phyloP scores from a whole-genome alignment of 495 filamentous ascomycete genomes.

The Xylaria nigripes region DNA sequence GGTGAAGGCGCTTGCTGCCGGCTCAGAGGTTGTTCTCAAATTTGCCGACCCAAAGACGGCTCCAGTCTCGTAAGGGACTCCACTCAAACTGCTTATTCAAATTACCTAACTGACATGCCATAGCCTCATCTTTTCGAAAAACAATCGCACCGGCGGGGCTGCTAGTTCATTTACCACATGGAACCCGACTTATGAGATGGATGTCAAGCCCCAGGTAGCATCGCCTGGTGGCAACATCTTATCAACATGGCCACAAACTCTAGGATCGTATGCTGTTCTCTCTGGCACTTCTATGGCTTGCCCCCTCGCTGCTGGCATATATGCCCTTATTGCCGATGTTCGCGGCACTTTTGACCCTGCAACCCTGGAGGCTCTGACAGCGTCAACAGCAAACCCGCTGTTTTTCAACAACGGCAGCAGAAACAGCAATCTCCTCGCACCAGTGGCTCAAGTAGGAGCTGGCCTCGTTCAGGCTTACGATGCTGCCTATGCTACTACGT shows the following conservation, averaged over 20 bases:
- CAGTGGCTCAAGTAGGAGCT: constrained; percentile 49
- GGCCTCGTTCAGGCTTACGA: constrained; percentile 51
- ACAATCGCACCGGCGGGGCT: constrained; percentile 36
- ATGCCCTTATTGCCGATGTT: constrained; percentile 44
- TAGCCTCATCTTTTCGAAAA: constrained; percentile 21
- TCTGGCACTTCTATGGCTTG: constrained; percentile 56
- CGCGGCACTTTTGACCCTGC: constrained; percentile 42
- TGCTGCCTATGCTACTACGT: constrained; percentile 45
- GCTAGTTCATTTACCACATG: constrained; percentile 46
- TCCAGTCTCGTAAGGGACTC: constrained; percentile 22
- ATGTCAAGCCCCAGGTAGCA: constrained; percentile 46
- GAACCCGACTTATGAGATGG: constrained; percentile 49
- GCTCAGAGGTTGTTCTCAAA: constrained; percentile 33
- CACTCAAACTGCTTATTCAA: background rate
- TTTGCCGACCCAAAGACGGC: constrained; percentile 36
- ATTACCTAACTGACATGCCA: constrained; percentile 13
- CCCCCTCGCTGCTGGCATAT: constrained; percentile 46
- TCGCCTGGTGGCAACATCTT: constrained; percentile 49
- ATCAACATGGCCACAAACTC: constrained; percentile 45
- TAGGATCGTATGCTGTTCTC: constrained; percentile 46
- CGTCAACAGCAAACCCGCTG: constrained; percentile 37
- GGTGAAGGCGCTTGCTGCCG: constrained; percentile 30
- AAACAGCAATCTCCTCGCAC: constrained; percentile 36
- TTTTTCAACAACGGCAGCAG: constrained; percentile 40
- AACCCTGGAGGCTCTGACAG: constrained; percentile 38